Evolutionary conservation across 176 grass and related monocot species (phyloP).

Genomic region (Zoysia pacifica): DNA sequence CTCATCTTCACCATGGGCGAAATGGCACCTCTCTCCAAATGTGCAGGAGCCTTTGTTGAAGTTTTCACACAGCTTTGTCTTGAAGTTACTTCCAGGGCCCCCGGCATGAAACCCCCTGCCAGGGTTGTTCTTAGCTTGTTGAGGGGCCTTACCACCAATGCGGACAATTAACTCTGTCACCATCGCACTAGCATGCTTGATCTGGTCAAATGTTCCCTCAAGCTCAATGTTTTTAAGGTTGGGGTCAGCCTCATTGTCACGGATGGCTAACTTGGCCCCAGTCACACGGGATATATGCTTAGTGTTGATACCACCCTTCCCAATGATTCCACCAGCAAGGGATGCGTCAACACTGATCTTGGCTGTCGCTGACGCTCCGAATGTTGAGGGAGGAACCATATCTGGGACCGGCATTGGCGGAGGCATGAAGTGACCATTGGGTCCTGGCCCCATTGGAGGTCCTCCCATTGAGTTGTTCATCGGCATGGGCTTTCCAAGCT

Average conservation of each 20-base stretch:
- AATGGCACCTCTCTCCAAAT: slow-evolving; percentile 89
- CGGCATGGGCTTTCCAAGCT: slow-evolving; percentile 68
- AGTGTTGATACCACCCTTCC: slow-evolving; percentile 85
- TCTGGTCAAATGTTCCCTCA: slow-evolving; percentile 94
- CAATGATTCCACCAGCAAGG: slow-evolving; percentile 85
- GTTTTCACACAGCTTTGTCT: slow-evolving; percentile 97
- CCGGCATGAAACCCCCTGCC: slow-evolving; percentile 31
- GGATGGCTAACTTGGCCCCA: slow-evolving; percentile 82
- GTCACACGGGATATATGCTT: slow-evolving; percentile 86
- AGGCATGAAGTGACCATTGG: slow-evolving; percentile 40
- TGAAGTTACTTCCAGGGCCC: slow-evolving; percentile 65
- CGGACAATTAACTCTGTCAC: slow-evolving; percentile 85
- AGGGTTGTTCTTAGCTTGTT: slow-evolving; percentile 50
- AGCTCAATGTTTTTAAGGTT: slow-evolving; percentile 88
- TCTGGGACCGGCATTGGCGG: slow-evolving; percentile 43
- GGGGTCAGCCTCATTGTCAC: slow-evolving; percentile 78
- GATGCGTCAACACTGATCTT: slow-evolving; percentile 96
- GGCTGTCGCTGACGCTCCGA: slow-evolving; percentile 88
- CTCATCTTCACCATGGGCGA: slow-evolving; percentile 77
- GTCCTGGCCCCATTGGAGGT: slow-evolving; percentile 58
- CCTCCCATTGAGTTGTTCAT: slow-evolving; percentile 48
- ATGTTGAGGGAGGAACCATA: slow-evolving; percentile 60
- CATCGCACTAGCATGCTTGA: slow-evolving; percentile 87
- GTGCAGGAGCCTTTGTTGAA: slow-evolving; percentile 84
- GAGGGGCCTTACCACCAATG: slow-evolving; percentile 49